Percentiles rank a stretch among this genome's conserved stretches.
Evolutionary conservation across 257 asterid species (phyloP).

Genomic region (Lycium ferocissimum): DNA sequence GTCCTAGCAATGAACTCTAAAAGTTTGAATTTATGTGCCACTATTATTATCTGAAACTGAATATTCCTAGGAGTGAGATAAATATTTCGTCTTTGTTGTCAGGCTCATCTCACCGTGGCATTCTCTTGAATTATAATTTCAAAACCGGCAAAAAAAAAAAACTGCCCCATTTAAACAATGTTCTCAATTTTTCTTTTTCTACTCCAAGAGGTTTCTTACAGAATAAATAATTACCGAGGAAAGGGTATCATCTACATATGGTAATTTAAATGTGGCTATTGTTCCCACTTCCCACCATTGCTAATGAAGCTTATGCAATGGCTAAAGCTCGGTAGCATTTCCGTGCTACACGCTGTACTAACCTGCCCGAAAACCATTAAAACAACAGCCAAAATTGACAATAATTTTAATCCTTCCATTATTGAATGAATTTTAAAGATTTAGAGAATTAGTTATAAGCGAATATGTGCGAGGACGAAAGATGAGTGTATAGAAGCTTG

Average conservation of each 20-base stretch:
- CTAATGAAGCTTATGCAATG: constrained; percentile 58
- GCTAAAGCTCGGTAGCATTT: constrained; percentile 62
- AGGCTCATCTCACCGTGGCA: too few species aligned
- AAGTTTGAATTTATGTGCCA: not conserved
- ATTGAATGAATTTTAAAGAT: not conserved
- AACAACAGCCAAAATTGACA: constrained; percentile 39
- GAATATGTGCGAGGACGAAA: constrained; percentile 31
- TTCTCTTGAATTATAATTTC: too few species aligned
- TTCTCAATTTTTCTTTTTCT: too few species aligned
- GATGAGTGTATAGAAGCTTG: not conserved
- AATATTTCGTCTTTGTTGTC: not conserved
- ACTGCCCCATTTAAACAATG: too few species aligned
- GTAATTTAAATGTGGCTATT: constrained; percentile 29
- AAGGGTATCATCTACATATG: too few species aligned
- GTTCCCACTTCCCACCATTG: constrained; percentile 36
- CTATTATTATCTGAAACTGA: not conserved
- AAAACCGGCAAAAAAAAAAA: too few species aligned
- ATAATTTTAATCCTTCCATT: constrained; percentile 36
- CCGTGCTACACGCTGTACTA: constrained; percentile 55
- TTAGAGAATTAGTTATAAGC: constrained; percentile 29
- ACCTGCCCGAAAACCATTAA: constrained; percentile 49
- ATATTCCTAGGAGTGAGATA: not conserved
- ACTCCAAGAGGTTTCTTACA: too few species aligned
- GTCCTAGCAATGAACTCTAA: not conserved
- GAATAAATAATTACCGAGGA: too few species aligned